Conservation (phyloP, 352 stramenopile genomes). For the Halophytophthora polymorphica region DNA sequence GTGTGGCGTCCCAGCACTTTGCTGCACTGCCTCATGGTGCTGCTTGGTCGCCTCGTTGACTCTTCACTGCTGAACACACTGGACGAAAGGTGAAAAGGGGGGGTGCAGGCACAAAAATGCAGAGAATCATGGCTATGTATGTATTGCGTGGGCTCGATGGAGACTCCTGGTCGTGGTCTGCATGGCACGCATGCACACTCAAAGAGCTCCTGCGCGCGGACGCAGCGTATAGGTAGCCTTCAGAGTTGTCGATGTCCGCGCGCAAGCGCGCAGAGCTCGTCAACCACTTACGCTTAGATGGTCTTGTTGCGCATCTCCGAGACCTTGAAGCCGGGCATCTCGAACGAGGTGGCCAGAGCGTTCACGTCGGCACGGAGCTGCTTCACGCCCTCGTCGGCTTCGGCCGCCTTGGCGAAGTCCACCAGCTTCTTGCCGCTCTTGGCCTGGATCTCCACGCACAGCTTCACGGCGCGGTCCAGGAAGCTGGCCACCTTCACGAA, state of each 20-base stretch:
- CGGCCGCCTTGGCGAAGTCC: slow-evolving; percentile 90
- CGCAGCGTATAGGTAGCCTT: slow-evolving; percentile 27
- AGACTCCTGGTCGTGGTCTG: slow-evolving; percentile 19
- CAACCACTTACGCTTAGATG: slow-evolving; percentile 51
- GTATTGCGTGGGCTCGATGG: slow-evolving; percentile 27
- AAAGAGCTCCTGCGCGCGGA: slow-evolving; percentile 24
- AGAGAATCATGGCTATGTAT: slow-evolving; percentile 31
- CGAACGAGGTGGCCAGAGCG: slow-evolving; percentile 92
- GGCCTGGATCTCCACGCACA: slow-evolving; percentile 93
- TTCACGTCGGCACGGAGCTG: slow-evolving; percentile 91
- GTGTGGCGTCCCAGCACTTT: no score
- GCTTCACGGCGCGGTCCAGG: slow-evolving; percentile 92
- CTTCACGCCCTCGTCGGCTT: slow-evolving; percentile 84
- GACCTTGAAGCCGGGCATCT: slow-evolving; percentile 95
- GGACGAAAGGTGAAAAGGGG: not conserved
- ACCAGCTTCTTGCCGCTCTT: slow-evolving; percentile 91
- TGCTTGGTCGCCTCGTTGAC: not conserved
- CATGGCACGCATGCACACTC: slow-evolving; percentile 12
- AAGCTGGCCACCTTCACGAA: slow-evolving; percentile 96
- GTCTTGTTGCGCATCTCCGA: slow-evolving; percentile 88
- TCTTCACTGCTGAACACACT: not conserved
- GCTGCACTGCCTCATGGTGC: not conserved
- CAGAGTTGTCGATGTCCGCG: slow-evolving; percentile 1
- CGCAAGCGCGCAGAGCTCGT: not conserved
- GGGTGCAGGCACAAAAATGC: not conserved